Percentiles rank a stretch among this genome's conserved stretches.
Evolutionary conservation across 345 rosid species (phyloP).

Genomic region (Eutrema japonicum): DNA sequence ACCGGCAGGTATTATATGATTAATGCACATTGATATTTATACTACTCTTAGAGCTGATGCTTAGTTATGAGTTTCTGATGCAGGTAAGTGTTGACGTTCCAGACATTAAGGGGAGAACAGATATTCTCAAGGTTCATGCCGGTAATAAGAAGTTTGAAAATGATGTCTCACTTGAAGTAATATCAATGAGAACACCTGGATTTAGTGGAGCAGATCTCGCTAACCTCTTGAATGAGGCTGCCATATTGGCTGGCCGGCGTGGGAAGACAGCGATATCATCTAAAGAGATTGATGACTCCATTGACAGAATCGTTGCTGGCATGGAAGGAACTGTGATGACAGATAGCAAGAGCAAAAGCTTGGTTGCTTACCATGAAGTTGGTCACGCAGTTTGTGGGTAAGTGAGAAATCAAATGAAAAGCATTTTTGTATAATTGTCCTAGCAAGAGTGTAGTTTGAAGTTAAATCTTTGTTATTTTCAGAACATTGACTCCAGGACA

Average conservation of each 20-base stretch:
- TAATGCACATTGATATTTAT: background rate
- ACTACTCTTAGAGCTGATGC: background rate
- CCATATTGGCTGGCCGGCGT: slow-evolving; percentile 93
- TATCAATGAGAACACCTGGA: slow-evolving; percentile 98
- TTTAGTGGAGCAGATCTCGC: slow-evolving; percentile 99
- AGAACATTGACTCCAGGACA: slow-evolving; percentile 97
- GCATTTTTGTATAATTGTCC: background rate
- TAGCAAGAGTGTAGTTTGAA: slow-evolving; percentile 1
- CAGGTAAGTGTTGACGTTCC: slow-evolving; percentile 97
- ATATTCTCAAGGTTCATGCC: slow-evolving; percentile 86
- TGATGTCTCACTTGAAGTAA: slow-evolving; percentile 87
- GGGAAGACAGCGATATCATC: slow-evolving; percentile 81
- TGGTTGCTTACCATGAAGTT: slow-evolving; percentile 97
- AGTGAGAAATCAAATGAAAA: slow-evolving; percentile 36
- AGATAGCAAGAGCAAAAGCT: slow-evolving; percentile 94
- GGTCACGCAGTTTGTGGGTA: slow-evolving; percentile 97
- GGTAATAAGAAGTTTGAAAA: slow-evolving; percentile 87
- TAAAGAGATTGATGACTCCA: slow-evolving; percentile 94
- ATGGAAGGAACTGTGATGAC: slow-evolving; percentile 99
- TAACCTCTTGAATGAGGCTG: slow-evolving; percentile 94
- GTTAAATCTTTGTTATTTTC: slow-evolving; percentile 32
- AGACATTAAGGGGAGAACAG: slow-evolving; percentile 85
- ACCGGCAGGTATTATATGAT: slow-evolving; percentile 70
- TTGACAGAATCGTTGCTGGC: slow-evolving; percentile 97
- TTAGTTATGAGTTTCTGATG: slow-evolving; percentile 40